Base-by-base conservation (phyloP, 306 rosid genomes). In the Crotalaria pallida region DNA sequence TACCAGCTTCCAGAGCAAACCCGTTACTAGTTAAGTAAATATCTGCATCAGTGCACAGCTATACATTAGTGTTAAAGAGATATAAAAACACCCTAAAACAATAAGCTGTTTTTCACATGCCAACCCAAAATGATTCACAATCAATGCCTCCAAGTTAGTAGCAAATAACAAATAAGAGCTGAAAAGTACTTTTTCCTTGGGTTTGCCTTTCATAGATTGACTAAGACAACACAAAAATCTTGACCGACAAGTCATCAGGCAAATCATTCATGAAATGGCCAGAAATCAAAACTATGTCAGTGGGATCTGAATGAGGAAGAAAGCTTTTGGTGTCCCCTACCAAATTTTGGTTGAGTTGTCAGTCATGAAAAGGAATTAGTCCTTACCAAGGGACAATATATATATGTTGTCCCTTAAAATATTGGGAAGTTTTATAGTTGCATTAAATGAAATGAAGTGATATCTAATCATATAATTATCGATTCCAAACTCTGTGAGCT, bases 111-210 rank as follows among this genome's bases (percentile, higher is more conserved):
- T 79, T 22, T 67, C 79, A 73, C 83, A 11, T 67, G 79, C 11
- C 53, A 43, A 79, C 75, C 11, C 53, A 43, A 79, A 58, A 61
- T 69, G 45, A 80, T 52, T 77, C 21, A 26, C 73, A 74, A 56
- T 69, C 26, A 74, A 60, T 61, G 73, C 63, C 73, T 24, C 61
- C 57, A 45, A 10, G 16, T 61, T 60, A 74, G 70, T 59, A 79
- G 59, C 72, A 19, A 65, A 33, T 24, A 59, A 33, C 47, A 9
- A 58, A 10, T 23, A 58, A 33, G 16, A 7, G 7, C 38, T 7
- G 3, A 59, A 49, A 38, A 22, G 19, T 18, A 27, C n/a, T 57
- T 10, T 36, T 6, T 36, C 9, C 12, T 36, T 36, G 3, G 3
- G 43, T 36, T 36, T 36, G 0, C 43, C 43, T 36, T 36, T 36